These are phyloP conservation scores for Didymellaceae sp. DNA, from an alignment of 2,329 filamentous ascomycete genomes.

Conservation along the genomic window DNA sequence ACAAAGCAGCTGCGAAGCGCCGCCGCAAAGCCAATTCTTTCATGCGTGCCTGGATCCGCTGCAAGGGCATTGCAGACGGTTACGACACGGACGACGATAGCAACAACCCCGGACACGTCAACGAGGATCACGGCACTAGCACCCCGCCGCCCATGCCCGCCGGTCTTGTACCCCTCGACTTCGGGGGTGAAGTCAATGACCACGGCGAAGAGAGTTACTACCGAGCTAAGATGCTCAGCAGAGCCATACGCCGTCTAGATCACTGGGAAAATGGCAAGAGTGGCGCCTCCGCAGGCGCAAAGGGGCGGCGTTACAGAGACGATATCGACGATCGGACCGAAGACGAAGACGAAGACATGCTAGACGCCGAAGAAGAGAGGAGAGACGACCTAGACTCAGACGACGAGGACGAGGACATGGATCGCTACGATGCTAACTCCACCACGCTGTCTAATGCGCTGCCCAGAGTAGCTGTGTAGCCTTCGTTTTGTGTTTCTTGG, in stretches of 20 bases:
- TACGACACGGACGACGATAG: conserved; percentile 56
- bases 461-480: too few species aligned
- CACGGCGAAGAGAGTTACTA: conserved; percentile 76
- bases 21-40: conserved; percentile 71
- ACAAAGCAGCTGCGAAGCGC: conserved; percentile 67
- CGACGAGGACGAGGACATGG: conserved; percentile 41
- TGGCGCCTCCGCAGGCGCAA: conserved; percentile 15
- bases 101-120: conserved; percentile 41
- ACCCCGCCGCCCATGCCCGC: conserved; percentile 46
- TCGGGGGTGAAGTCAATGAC: conserved; percentile 68
- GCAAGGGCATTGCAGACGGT: conserved; percentile 56
- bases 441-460: too few species aligned
- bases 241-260: conserved; percentile 68
- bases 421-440: conserved; percentile 13
- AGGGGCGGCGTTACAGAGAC: conserved; percentile 4
- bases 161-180: conserved; percentile 66
- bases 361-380: conserved; percentile 30
- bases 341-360: conserved; percentile 43
- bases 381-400: conserved; percentile 43
- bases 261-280: conserved; percentile 66
- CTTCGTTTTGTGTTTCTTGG: too few species aligned
- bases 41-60: conserved; percentile 69
- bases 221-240: conserved; percentile 70
- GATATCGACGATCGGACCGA: conserved; percentile 10
- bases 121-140: conserved; percentile 36